Evolutionary conservation across 2,329 filamentous ascomycete species (phyloP), one percentile per base, ranked within the genome.

Genomic region (Teratosphaeriaceae sp.): DNA sequence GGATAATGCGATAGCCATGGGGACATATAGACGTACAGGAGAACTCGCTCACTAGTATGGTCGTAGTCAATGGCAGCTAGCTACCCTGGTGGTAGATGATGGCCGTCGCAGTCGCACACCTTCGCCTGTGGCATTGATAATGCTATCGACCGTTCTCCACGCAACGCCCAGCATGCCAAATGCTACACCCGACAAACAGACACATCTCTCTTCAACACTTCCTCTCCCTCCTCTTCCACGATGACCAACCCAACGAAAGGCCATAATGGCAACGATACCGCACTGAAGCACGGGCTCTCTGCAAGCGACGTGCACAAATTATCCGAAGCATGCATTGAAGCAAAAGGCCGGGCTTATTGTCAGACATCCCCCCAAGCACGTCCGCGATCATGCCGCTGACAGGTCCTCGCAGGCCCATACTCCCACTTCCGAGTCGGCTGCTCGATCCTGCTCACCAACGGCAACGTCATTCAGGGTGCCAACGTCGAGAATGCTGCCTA

Each of bases 401-500:
- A 11, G n/a, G n/a, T n/a, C 24, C 26, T 37, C 20, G 15, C 29
- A 82, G 79, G 79, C 62, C 88, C 86, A 3, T 95, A 96, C 73
- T 94, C 87, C 57, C 77, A 83, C 47, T 98, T 97, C 74, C 85
- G 82, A 50, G 92, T 98, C 49, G 92, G 92, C 49, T 83, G 85
- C 38, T 82, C 85, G 24, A 67, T 97, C 47, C 79, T 97, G 48
- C 74, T 79, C 23, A 54, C 51, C 16, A 54, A 53, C 31, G 62
- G 61, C 20, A 45, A 74, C 53, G 73, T 88, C 44, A 71, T 76
- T 3, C 49, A 54, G 35, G 92, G 92, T 42, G 88, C 86, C 49
- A 95, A 95, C 62, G 80, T 97, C 48, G 92, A 98, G 69, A 96
- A 97, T 62, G 89, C 88, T 1, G 73, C 84, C 21, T 97, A 94